A percentile compares a stretch with the other conserved stretches of the same genome.
These are phyloP conservation scores for Hypoxylon sp. DNA, from an alignment of 2,329 filamentous ascomycete genomes.

Conservation along the genomic window DNA sequence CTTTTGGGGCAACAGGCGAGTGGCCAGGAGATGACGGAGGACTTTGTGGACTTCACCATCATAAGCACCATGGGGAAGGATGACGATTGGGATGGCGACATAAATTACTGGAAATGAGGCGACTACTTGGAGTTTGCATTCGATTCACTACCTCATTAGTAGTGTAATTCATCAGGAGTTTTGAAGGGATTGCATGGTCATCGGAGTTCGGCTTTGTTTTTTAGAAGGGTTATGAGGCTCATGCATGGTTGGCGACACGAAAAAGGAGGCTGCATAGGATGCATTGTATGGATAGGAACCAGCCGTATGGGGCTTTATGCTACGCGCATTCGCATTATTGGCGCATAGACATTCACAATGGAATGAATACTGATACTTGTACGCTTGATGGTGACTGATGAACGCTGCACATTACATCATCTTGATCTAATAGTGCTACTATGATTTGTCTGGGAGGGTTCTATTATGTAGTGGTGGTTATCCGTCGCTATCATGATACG, in stretches of 20 bases:
- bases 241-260: constrained; percentile 36
- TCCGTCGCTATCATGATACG: neutral
- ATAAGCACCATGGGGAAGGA: constrained; percentile 60
- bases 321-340: constrained; percentile 25
- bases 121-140: constrained; percentile 12
- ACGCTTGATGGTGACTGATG: neutral
- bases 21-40: constrained; percentile 72
- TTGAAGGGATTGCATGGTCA: constrained; percentile 4
- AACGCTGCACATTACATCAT: neutral
- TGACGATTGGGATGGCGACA: constrained; percentile 49
- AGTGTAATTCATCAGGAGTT: neutral
- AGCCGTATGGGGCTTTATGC: constrained; percentile 15
- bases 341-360: constrained; percentile 34
- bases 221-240: constrained; percentile 29
- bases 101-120: constrained; percentile 42
- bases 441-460: too few relatives aligned
- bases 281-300: constrained; percentile 36
- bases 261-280: constrained; percentile 32
- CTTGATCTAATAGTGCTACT: neutral
- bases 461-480: neutral
- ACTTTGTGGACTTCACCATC: constrained; percentile 74
- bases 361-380: constrained; percentile 25
- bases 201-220: constrained; percentile 14
- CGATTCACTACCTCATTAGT: neutral
- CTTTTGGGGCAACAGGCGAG: constrained; percentile 80